Base-by-base conservation (phyloP, 257 asterid genomes). In the Nemophila menziesii region DNA sequence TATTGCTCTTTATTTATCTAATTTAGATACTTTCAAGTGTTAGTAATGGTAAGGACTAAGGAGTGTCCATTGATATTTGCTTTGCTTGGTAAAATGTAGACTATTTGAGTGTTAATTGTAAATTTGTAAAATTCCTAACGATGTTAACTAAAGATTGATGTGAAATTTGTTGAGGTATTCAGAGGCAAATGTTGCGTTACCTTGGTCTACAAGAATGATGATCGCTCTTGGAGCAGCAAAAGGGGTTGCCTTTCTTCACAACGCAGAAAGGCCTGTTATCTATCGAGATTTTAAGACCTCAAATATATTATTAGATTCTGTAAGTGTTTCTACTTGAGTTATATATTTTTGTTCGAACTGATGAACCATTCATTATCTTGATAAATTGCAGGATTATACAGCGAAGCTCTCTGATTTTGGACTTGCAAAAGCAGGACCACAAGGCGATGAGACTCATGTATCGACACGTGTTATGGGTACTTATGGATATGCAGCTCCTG, bases 381-480 rank as follows among this genome's bases (percentile, higher is more conserved):
- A 21, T 56, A 52, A 36, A 41, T 61, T 64, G 64, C 85, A 87
- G 96, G 99, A 90, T 71, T 90, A 90, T 65, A 73, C 78, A 27
- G 94, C 99, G 27, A 90, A 90, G 57, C 83, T 90, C 52, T 90
- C 99, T 56, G 99, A 90, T 79, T 90, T 90, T 57, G 99, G 99
- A 65, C 96, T 90, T 66, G 99, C 99, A 49, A 90, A 85, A 68
- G 96, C 96, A 44, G 99, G 99, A 65, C 99, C 99, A 4, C 93
- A 85, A 65, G 99, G 99, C 47, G 96, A 90, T 53, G 99, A 85
- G 74, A 90, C 99, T 37, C 99, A 90, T 56, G 99, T 90, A 49
- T 90, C 99, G 36, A 90, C 99, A 54, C 84, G 96, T 24, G 96
- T 90, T 16, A 90, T 90, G 99, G 99, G 99, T 55, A 90, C 96